Evolutionary conservation across 352 stramenopile species (phyloP).

Genomic region (Pythium apleroticum): DNA sequence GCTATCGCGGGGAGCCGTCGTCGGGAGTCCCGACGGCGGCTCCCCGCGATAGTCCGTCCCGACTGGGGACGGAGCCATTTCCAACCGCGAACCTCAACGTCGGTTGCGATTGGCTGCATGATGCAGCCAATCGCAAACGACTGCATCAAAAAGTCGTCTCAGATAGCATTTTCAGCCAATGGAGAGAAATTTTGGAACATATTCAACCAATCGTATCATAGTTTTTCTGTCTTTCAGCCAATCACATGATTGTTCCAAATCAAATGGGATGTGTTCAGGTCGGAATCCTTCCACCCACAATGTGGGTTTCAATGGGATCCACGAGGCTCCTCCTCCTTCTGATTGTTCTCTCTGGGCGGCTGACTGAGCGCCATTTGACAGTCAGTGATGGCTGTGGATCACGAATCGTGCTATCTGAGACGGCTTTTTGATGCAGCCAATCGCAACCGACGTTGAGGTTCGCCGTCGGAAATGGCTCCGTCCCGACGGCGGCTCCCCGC

Average conservation of each 20-base stretch:
- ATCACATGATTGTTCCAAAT: background rate
- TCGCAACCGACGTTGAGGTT: background rate
- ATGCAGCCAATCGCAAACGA: background rate
- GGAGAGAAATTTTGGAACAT: background rate
- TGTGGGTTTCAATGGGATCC: background rate
- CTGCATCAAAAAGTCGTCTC: no score
- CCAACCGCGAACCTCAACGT: background rate
- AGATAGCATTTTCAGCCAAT: no score
- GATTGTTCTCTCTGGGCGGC: background rate
- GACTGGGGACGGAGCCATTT: no score
- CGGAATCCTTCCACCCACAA: no score
- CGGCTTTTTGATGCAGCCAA: no score
- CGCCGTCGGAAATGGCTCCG: no score
- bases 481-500: background rate
- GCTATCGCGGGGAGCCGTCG: background rate
- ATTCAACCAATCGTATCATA: background rate
- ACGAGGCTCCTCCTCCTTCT: background rate
- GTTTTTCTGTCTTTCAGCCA: background rate
- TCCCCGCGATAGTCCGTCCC: no score
- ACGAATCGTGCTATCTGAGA: no score
- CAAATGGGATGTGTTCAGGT: background rate
- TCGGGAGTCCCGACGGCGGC: background rate
- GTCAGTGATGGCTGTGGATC: no score
- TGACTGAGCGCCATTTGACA: background rate
- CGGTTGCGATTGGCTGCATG: background rate